Evolutionary conservation across 495 filamentous ascomycete species (phyloP).

Genomic region (Aspergillus sparsus): DNA sequence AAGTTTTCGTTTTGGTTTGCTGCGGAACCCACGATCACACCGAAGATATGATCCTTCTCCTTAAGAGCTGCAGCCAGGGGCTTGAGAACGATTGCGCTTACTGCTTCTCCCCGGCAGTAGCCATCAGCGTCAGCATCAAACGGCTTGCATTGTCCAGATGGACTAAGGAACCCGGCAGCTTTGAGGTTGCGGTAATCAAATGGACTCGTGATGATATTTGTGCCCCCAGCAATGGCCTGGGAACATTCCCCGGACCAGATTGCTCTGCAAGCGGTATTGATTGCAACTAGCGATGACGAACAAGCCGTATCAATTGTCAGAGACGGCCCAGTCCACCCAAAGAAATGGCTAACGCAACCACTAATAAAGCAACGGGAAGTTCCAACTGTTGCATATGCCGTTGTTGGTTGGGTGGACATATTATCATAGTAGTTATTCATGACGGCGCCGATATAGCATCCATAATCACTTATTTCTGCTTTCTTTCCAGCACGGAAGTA

Average conservation of each 20-base stretch:
- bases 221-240: slow-evolving; percentile 30
- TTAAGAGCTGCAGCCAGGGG: slow-evolving; percentile 57
- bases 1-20: slow-evolving; percentile 34
- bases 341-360: too few species aligned
- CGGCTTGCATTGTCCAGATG: slow-evolving; percentile 54
- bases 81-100: slow-evolving; percentile 64
- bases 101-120: slow-evolving; percentile 68
- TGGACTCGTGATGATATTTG: slow-evolving; percentile 38
- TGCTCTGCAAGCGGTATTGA: too few species aligned
- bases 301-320: too few species aligned
- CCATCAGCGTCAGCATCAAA: slow-evolving; percentile 68
- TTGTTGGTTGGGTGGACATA: too few species aligned
- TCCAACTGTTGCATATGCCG: too few species aligned
- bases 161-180: slow-evolving; percentile 33
- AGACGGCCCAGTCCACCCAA: too few species aligned
- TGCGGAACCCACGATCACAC: slow-evolving; percentile 46
- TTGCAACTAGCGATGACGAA: too few species aligned
- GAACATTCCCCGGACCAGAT: slow-evolving; percentile 24
- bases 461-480: too few species aligned
- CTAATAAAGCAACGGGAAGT: too few species aligned
- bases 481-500: too few species aligned
- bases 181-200: slow-evolving; percentile 24
- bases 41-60: slow-evolving; percentile 61
- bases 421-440: too few species aligned
- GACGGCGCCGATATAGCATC: too few species aligned